phyloP scores from a whole-genome alignment of 2,329 filamentous ascomycete genomes.

The Colletotrichum somersetense region DNA sequence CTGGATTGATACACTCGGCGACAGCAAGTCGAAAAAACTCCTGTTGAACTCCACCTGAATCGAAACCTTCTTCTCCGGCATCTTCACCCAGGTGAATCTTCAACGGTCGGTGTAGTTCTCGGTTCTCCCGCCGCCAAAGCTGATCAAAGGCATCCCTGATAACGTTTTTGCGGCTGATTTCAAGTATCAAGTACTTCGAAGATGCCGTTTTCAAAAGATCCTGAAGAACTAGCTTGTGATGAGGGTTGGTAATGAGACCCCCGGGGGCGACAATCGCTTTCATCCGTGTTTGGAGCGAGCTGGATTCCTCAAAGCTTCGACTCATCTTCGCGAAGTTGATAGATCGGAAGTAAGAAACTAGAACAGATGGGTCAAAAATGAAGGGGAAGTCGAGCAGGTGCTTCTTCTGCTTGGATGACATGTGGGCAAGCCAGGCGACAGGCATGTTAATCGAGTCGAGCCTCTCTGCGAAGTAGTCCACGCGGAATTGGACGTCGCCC shows the following conservation, averaged over 20 bases:
- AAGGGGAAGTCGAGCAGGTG: constrained; percentile 87
- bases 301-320: constrained; percentile 78
- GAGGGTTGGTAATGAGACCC: constrained; percentile 66
- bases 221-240: constrained; percentile 72
- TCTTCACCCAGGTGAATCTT: constrained; percentile 90
- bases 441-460: constrained; percentile 83
- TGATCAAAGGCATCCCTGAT: constrained; percentile 85
- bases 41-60: constrained; percentile 95
- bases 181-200: constrained; percentile 77
- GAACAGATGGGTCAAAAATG: constrained; percentile 78
- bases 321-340: constrained; percentile 92
- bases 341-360: constrained; percentile 87
- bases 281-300: constrained; percentile 67
- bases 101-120: constrained; percentile 85
- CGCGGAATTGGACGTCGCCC: constrained; percentile 77
- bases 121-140: constrained; percentile 86
- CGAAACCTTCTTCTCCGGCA: constrained; percentile 87
- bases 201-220: constrained; percentile 75
- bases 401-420: constrained; percentile 70
- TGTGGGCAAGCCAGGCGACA: constrained; percentile 75
- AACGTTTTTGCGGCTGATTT: constrained; percentile 75
- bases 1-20: constrained; percentile 81
- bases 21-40: constrained; percentile 93
- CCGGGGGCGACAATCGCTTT: constrained; percentile 67
- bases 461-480: constrained; percentile 80